Base-by-base conservation (phyloP, 2,329 filamentous ascomycete species). In the Claviceps pusilla region DNA sequence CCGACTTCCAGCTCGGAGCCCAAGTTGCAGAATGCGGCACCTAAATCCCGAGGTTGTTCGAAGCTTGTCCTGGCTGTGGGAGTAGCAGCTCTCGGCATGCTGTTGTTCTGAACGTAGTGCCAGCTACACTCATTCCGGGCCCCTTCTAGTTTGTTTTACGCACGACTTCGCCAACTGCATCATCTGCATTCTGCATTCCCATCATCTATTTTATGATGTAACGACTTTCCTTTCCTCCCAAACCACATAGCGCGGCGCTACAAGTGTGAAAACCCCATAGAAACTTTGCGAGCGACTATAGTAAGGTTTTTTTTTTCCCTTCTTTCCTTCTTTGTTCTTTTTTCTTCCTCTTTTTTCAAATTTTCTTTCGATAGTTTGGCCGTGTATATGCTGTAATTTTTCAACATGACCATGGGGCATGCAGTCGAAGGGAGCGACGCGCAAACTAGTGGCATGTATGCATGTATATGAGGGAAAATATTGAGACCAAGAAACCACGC, bases 11-110 rank as follows among this genome's bases (percentile, higher is more conserved):
- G 60, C 55, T 59, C 59, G 53, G 61, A 63, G 45, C 66, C 70
- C 41, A 64, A 62, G 35, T 62, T 74, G 35, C 71, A 74, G 58
- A 70, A 69, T 57, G 66, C 60, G 4, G 70, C 67, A 19, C 57
- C 57, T 11, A 60, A 57, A 28, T 57, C 56, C 41, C 61, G 61
- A 3, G 58, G 57, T 35, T 57, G 59, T 39, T 37, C 12, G 24
- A 37, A 28, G 3, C 54, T 63, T 10, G 47, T 60, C 3, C 41
- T 69, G 7, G 60, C 59, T 4, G 64, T 62, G 11, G 61, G 61
- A 10, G 58, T 64, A 1, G 65, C 61, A 24, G 64, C 63, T 53
- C 50, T 68, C 29, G 53, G 53, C 28, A 43, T 55, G 42, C 24
- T 57, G 10, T 43, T 57, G 3, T 11, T 49, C 9, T 55, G 28